phyloP scores from a whole-genome alignment of 169 alveolate species.

The Theileria annulata region DNA sequence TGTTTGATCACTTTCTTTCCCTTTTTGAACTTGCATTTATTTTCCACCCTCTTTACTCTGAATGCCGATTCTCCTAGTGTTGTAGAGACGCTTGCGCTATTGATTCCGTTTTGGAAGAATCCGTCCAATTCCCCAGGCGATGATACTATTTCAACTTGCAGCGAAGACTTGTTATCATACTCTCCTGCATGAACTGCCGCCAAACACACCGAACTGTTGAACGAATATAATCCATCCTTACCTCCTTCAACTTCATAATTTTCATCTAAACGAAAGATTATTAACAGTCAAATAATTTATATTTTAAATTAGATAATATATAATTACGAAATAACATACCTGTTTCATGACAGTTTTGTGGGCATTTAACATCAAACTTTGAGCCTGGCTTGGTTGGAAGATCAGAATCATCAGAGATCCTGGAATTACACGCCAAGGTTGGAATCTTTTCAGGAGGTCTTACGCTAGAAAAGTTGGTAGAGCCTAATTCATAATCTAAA shows the following conservation, averaged over 20 bases:
- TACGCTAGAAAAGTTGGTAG: constrained; percentile 68
- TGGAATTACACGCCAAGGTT: constrained; percentile 74
- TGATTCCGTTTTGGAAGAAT: constrained; percentile 76
- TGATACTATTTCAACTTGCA: constrained; percentile 67
- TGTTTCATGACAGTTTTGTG: constrained; percentile 81
- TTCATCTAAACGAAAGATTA: constrained; percentile 8
- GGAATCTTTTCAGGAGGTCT: constrained; percentile 72
- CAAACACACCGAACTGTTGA: constrained; percentile 81
- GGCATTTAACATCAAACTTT: constrained; percentile 77
- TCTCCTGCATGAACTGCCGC: constrained; percentile 86
- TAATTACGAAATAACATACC: constrained; percentile 44
- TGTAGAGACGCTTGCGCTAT: constrained; percentile 72
- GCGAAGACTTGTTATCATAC: constrained; percentile 61
- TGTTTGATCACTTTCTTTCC: constrained; percentile 17
- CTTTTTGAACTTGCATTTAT: constrained; percentile 62
- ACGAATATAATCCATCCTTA: constrained; percentile 79
- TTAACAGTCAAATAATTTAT: background rate
- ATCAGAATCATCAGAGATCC: constrained; percentile 67
- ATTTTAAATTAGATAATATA: constrained; percentile 11
- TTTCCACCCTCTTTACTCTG: constrained; percentile 61
- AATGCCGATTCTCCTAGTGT: constrained; percentile 68
- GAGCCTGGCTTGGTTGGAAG: constrained; percentile 81
- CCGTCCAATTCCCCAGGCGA: constrained; percentile 81
- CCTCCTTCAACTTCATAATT: constrained; percentile 78
- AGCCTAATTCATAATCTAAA: constrained; percentile 44